These are phyloP conservation scores for Heimioporus sp. DNA, from an alignment of 768 basidiomycete species.

Conservation along the genomic window DNA sequence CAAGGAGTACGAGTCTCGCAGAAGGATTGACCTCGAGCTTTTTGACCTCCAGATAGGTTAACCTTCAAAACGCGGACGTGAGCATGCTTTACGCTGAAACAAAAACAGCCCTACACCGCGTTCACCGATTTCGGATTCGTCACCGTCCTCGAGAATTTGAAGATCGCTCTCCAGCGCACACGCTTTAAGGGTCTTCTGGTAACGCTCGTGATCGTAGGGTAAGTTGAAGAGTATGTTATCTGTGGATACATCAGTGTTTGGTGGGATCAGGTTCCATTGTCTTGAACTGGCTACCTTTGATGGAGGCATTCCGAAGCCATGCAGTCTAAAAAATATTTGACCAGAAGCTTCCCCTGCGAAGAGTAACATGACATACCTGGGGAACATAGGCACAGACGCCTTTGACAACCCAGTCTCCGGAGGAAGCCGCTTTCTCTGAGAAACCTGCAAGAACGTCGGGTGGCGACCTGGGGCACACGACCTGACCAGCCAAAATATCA, in stretches of 20 bases:
- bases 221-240: conserved; percentile 81
- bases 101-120: conserved; percentile 53
- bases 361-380: conserved; percentile 41
- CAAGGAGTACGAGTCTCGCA: neutral
- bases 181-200: conserved; percentile 74
- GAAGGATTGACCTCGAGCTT: conserved; percentile 53
- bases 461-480: conserved; percentile 81
- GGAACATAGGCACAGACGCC: conserved; percentile 89
- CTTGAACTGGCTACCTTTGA: conserved; percentile 20
- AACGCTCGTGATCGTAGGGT: conserved; percentile 71
- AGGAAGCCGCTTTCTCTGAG: conserved; percentile 35
- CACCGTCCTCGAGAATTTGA: conserved; percentile 83
- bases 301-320: conserved; percentile 73
- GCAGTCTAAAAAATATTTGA: conserved; percentile 38
- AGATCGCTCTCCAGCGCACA: conserved; percentile 74
- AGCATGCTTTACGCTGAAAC: neutral
- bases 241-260: conserved; percentile 27
- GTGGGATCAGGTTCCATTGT: conserved; percentile 31
- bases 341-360: conserved; percentile 3
- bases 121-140: conserved; percentile 86
- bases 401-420: conserved; percentile 72
- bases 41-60: conserved; percentile 53
- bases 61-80: conserved; percentile 18
- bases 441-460: conserved; percentile 74
- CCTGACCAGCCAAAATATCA: conserved; percentile 67